phyloP scores from a whole-genome alignment of 1,139 yeast genomes.

The Candida anutae region DNA sequence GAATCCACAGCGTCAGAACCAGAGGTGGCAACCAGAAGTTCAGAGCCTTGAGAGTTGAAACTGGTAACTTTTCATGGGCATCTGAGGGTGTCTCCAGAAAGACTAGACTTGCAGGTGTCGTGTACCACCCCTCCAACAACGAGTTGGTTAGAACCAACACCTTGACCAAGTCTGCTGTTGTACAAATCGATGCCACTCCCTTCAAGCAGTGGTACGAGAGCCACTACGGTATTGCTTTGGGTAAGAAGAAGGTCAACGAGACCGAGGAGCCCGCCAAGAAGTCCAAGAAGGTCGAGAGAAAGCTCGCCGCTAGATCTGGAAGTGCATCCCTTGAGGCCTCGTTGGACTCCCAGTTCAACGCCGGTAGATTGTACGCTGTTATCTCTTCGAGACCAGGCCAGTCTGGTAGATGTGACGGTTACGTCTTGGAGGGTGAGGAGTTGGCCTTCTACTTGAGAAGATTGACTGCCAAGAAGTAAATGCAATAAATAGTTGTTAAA shows the following conservation, averaged over 20 bases:
- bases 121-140: conserved; percentile 99
- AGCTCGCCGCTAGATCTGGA: conserved; percentile 86
- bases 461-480: conserved; percentile 97
- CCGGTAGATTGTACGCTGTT: conserved; percentile 98
- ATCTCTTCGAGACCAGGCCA: conserved; percentile 99
- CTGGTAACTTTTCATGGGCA: conserved; percentile 99
- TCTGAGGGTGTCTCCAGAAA: conserved; percentile 97
- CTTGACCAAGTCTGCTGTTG: conserved; percentile 97
- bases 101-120: conserved; percentile 98
- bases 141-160: conserved; percentile 99
- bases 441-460: conserved; percentile 99
- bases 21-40: conserved; percentile 99
- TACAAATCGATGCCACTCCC: conserved; percentile 99
- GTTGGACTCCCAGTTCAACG: conserved; percentile 92
- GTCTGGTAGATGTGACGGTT: conserved; percentile 99
- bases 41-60: conserved; percentile 99
- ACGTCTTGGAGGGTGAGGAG: conserved; percentile 99
- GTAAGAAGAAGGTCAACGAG: conserved; percentile 60
- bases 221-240: conserved; percentile 92
- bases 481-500: background rate
- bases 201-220: conserved; percentile 99
- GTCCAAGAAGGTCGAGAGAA: conserved; percentile 83
- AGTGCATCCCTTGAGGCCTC: conserved; percentile 80
- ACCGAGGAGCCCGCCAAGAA: conserved; percentile 49
- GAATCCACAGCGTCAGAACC: conserved; percentile 98